These are phyloP conservation scores for Dentipellis sp. DNA, from an alignment of 768 basidiomycete species.

Conservation along the genomic window DNA sequence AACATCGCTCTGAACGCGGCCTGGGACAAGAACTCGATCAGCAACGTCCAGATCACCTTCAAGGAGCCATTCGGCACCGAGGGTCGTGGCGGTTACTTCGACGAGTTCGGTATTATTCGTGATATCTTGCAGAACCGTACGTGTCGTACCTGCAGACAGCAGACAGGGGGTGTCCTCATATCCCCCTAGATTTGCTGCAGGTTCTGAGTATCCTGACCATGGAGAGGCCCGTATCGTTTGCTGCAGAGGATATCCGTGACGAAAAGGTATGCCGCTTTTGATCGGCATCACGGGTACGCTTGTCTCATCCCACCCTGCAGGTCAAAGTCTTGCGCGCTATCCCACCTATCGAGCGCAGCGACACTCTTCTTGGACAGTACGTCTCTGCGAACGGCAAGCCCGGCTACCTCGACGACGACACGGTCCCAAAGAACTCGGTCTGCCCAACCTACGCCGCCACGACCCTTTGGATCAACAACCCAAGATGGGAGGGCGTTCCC, in stretches of 20 bases:
- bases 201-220: conserved; percentile 92
- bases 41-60: conserved; percentile 98
- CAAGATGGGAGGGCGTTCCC: conserved; percentile 97
- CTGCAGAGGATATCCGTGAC: conserved; percentile 94
- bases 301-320: conserved; percentile 31
- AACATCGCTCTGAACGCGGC: conserved; percentile 82
- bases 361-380: conserved; percentile 93
- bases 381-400: conserved; percentile 83
- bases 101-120: conserved; percentile 98
- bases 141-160: conserved; percentile 24
- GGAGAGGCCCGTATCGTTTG: conserved; percentile 97
- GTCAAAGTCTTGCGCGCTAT: conserved; percentile 95
- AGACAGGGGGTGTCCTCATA: background rate
- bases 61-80: conserved; percentile 99
- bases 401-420: conserved; percentile 98
- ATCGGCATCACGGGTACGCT: background rate
- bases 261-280: conserved; percentile 70
- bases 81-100: conserved; percentile 99
- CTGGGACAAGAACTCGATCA: conserved; percentile 95
- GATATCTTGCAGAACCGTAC: conserved; percentile 96
- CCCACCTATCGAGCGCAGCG: conserved; percentile 64
- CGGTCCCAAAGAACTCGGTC: conserved; percentile 83
- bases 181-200: conserved; percentile 73
- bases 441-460: conserved; percentile 94
- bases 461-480: conserved; percentile 88